Conservation (phyloP, 768 basidiomycete genomes). For the Termitomyces bulborhizus region DNA sequence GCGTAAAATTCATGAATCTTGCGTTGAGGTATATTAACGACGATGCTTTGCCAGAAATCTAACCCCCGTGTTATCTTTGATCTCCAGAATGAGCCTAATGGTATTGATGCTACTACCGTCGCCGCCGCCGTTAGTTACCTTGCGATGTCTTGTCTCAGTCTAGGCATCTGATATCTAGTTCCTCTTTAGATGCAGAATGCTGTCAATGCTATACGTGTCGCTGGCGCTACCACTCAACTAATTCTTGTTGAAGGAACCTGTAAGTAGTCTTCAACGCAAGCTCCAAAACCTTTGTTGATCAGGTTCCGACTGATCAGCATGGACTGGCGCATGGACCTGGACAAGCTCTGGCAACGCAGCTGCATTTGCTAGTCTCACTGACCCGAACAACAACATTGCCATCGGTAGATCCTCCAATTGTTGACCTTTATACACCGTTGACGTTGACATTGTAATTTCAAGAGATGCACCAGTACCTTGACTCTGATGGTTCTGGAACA, state of each 20-base stretch:
- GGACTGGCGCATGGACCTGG: conserved; percentile 62
- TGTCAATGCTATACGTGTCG: conserved; percentile 56
- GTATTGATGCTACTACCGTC: conserved; percentile 45
- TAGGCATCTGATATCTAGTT: background rate
- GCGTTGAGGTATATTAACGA: too few relatives aligned
- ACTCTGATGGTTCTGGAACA: conserved; percentile 57
- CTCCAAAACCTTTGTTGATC: conserved; percentile 2
- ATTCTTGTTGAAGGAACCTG: conserved; percentile 42
- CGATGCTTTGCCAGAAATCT: conserved; percentile 24
- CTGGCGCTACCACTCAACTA: conserved; percentile 53
- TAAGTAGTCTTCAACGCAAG: conserved; percentile 14
- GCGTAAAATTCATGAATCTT: too few relatives aligned
- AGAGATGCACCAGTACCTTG: conserved; percentile 72
- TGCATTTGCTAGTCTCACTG: conserved; percentile 44
- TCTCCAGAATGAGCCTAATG: conserved; percentile 63
- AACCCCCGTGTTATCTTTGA: conserved; percentile 56
- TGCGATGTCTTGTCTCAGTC: background rate
- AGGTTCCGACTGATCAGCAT: conserved; percentile 27
- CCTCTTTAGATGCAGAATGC: conserved; percentile 50
- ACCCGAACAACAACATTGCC: conserved; percentile 58
- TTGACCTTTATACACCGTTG: background rate
- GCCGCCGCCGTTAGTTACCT: conserved; percentile 37
- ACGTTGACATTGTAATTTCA: background rate
- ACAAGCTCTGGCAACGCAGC: conserved; percentile 48
- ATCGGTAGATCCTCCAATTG: conserved; percentile 32